Evolutionary conservation across 2,329 filamentous ascomycete genomes (phyloP), one percentile per base, ranked within the genome.

Genomic region (Didymosphaeria variabile): DNA sequence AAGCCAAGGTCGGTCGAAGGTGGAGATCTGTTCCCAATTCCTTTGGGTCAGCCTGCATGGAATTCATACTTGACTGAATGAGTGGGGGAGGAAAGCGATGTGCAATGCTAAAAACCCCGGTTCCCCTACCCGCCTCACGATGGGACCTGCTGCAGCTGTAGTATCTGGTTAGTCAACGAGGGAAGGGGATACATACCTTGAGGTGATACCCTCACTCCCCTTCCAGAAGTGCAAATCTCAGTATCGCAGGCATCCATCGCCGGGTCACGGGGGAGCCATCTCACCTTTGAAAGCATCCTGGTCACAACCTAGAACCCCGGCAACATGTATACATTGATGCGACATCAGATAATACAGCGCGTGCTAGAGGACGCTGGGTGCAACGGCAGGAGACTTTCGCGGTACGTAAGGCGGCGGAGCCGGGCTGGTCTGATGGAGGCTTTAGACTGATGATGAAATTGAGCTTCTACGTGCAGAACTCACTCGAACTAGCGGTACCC

Each of bases 11-110:
- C 8, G 40, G 40, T 44, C 19, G 5, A 44, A 29, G 26, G 40
- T 44, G 45, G 56, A 60, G 49, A 58, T 47, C 49, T 47, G 49
- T 53, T 34, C 57, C 32, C 47, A 58, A 38, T 59, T 59, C 45
- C 42, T 59, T 54, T 47, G 50, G 50, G 42, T 49, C 57, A 50
- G 50, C 57, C 51, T 59, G 50, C 42, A 42, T 26, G 57, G 50
- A 59, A 55, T 50, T 59, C 57, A 55, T 42, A 59, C 50, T 59
- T 59, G 42, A 55, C 57, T 59, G 50, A 47, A 34, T 47, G 50
- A 44, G 57, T 59, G 26, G 50, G 51, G 50, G 50, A 31, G 53
- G 53, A 44, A 59, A 55, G 29, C 42, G 49, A 13, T 55, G 57
- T 55, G 50, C 57, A 59, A 59, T 55, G 47, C 38, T 12, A 59